phyloP scores from a whole-genome alignment of 2,329 filamentous ascomycete genomes.

The Penicillium hordei region DNA sequence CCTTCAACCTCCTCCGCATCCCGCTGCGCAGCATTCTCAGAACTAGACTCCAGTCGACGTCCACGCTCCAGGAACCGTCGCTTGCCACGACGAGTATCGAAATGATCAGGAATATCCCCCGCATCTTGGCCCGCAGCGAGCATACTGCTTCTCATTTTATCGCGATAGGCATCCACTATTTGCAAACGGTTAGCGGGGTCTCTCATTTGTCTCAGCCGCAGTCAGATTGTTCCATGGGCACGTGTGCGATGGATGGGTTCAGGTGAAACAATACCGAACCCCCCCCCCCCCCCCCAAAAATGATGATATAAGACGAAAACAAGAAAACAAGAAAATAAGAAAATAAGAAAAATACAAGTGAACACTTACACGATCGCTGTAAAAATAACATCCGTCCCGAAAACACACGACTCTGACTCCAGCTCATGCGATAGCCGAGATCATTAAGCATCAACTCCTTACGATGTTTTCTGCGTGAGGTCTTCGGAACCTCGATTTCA shows the following conservation, averaged over 20 bases:
- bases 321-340: constrained; percentile 4
- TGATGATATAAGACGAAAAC: constrained; percentile 3
- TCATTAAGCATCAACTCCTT: constrained; percentile 93
- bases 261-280: constrained; percentile 1
- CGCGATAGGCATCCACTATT: constrained; percentile 87
- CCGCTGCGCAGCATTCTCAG: constrained; percentile 31
- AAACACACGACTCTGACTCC: constrained; percentile 92
- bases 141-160: constrained; percentile 83
- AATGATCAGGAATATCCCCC: constrained; percentile 73
- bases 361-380: constrained; percentile 79
- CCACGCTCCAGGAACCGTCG: constrained; percentile 63
- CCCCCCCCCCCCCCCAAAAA: no score
- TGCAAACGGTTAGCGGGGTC: constrained; percentile 10
- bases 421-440: constrained; percentile 90
- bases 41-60: constrained; percentile 18
- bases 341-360: no score
- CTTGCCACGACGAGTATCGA: constrained; percentile 86
- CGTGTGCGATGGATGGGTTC: background rate
- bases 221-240: constrained; percentile 6
- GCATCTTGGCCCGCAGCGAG: constrained; percentile 75
- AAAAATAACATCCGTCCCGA: constrained; percentile 81
- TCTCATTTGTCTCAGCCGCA: constrained; percentile 1
- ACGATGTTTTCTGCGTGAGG: constrained; percentile 66
- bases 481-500: constrained; percentile 72
- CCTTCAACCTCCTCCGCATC: constrained; percentile 42